phyloP scores from a whole-genome alignment of 2,329 filamentous ascomycete genomes.

The Ascochyta pisi region DNA sequence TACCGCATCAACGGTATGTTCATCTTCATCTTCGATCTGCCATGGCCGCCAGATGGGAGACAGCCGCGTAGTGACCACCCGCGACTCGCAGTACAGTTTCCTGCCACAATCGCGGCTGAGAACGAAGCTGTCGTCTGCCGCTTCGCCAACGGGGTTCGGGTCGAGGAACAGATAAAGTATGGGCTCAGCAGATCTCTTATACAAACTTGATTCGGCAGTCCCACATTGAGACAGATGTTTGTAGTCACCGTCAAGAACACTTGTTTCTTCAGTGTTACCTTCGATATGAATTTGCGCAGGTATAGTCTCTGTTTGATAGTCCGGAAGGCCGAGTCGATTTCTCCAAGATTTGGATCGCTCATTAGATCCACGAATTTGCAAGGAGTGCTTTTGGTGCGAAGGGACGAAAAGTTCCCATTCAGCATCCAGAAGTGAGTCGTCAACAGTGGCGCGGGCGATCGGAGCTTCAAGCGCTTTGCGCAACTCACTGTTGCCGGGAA shows the following conservation, averaged over 20 bases:
- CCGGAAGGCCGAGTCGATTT: constrained; percentile 45
- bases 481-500: constrained; percentile 49
- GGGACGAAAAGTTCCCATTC: constrained; percentile 38
- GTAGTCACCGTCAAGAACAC: constrained; percentile 60
- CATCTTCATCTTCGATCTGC: constrained; percentile 16
- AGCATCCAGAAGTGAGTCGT: constrained; percentile 19
- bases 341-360: constrained; percentile 45
- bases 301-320: constrained; percentile 52
- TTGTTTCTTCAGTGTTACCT: constrained; percentile 29
- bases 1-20: constrained; percentile 7
- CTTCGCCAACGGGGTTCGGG: constrained; percentile 57
- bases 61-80: constrained; percentile 57
- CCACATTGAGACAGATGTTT: constrained; percentile 62
- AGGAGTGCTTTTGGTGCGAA: neutral
- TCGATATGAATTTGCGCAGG: constrained; percentile 54
- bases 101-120: constrained; percentile 60
- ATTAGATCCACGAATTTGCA: constrained; percentile 31
- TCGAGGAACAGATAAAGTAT: constrained; percentile 66
- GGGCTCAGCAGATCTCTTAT: constrained; percentile 50
- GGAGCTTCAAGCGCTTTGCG: constrained; percentile 50
- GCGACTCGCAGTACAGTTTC: constrained; percentile 55
- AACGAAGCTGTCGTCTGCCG: constrained; percentile 61
- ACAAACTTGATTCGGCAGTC: constrained; percentile 62
- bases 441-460: constrained; percentile 27
- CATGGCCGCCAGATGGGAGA: constrained; percentile 43